These are phyloP conservation scores for Urochloa ruziziensis DNA, from an alignment of 176 grass and related monocot genomes.

Conservation along the genomic window DNA sequence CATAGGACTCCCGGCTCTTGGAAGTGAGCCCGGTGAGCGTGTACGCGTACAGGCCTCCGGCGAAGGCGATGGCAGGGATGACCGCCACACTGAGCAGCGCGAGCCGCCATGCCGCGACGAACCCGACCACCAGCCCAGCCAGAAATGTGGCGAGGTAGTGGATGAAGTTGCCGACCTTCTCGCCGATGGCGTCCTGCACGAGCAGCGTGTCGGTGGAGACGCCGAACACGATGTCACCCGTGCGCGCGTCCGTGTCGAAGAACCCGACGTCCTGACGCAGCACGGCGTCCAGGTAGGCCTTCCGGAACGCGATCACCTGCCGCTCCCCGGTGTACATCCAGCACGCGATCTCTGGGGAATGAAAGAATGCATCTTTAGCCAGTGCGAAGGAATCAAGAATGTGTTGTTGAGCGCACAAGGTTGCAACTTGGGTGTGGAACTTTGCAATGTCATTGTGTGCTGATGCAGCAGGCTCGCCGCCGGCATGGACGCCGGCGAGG, in stretches of 20 bases:
- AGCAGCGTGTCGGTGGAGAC: constrained; percentile 93
- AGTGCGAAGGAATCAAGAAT: neutral
- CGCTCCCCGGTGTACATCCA: constrained; percentile 99
- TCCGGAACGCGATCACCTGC: constrained; percentile 76
- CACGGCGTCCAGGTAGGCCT: constrained; percentile 83
- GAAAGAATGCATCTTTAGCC: neutral
- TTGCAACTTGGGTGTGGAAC: neutral
- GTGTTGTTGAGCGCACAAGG: neutral
- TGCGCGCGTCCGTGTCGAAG: constrained; percentile 97
- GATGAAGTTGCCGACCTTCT: constrained; percentile 98
- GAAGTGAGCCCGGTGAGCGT: constrained; percentile 93
- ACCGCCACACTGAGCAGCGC: constrained; percentile 94
- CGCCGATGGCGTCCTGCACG: constrained; percentile 94
- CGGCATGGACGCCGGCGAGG: constrained; percentile 24
- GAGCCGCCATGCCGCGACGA: constrained; percentile 82
- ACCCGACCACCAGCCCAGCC: constrained; percentile 84
- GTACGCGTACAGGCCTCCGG: constrained; percentile 98
- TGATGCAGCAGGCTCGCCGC: neutral
- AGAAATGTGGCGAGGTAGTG: constrained; percentile 95
- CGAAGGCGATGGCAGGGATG: constrained; percentile 92
- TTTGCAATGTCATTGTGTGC: neutral
- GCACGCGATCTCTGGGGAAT: constrained; percentile 77
- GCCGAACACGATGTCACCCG: constrained; percentile 91
- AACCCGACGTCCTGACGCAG: constrained; percentile 95
- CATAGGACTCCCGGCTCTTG: constrained; percentile 91